These are phyloP conservation scores for Kwoniella heveanensis DNA, from an alignment of 768 basidiomycete genomes.

Conservation along the genomic window DNA sequence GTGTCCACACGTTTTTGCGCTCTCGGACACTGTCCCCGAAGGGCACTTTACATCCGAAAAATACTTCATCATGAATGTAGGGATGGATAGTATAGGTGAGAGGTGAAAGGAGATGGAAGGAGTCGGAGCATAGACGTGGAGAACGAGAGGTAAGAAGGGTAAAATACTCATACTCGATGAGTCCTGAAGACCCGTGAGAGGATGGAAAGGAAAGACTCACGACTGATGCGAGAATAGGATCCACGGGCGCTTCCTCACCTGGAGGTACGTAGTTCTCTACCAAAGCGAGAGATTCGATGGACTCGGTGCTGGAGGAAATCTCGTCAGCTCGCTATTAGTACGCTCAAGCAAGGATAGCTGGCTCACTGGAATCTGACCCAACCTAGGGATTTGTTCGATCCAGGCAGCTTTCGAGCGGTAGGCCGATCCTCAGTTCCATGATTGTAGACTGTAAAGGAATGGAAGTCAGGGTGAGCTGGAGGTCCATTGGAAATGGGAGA, in stretches of 20 bases:
- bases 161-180: too few species aligned
- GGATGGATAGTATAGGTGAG: not conserved
- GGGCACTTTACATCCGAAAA: conserved; percentile 54
- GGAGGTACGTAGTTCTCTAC: conserved; percentile 50
- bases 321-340: conserved; percentile 18
- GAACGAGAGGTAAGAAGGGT: too few species aligned
- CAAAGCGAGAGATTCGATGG: conserved; percentile 47
- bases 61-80: conserved; percentile 51
- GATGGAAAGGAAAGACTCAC: conserved; percentile 44
- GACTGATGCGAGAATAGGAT: conserved; percentile 48
- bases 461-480: conserved; percentile 25
- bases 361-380: conserved; percentile 52
- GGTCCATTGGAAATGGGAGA: not conserved
- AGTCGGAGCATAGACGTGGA: not conserved
- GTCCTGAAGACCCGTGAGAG: too few species aligned
- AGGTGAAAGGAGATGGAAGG: not conserved
- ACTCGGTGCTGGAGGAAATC: conserved; percentile 42
- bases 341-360: not conserved
- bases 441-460: conserved; percentile 36
- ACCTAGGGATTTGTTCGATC: conserved; percentile 35
- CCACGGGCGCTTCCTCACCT: conserved; percentile 33
- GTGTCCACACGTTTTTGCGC: conserved; percentile 56
- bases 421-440: conserved; percentile 51
- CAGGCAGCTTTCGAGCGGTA: conserved; percentile 34
- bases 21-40: conserved; percentile 52